Evolutionary conservation across 805 yeast species (phyloP).

Genomic region (Lipomyces starkeyi): DNA sequence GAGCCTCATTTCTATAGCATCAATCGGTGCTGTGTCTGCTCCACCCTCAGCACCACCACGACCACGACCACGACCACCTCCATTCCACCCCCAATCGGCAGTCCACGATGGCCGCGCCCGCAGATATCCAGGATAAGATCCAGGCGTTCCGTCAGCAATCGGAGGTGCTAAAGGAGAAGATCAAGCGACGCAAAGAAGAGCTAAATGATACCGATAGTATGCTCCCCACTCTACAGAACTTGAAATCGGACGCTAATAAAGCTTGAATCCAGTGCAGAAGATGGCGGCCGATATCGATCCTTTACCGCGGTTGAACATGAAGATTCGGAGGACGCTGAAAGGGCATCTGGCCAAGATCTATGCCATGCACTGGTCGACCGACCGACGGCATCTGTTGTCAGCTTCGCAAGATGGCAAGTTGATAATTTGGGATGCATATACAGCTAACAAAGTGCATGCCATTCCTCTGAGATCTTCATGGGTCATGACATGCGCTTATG

Average conservation of each 20-base stretch:
- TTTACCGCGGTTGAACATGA: slow-evolving; percentile 24
- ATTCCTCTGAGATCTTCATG: slow-evolving; percentile 76
- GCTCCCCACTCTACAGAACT: neutral
- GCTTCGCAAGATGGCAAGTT: slow-evolving; percentile 88
- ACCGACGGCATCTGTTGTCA: slow-evolving; percentile 64
- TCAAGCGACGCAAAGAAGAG: slow-evolving; percentile 34
- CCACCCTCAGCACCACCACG: neutral
- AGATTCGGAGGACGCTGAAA: slow-evolving; percentile 40
- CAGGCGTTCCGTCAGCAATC: slow-evolving; percentile 34
- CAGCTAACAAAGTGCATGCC: slow-evolving; percentile 73
- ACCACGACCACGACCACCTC: neutral
- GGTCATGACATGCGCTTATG: slow-evolving; percentile 75
- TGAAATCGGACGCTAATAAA: neutral
- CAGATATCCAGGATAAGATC: slow-evolving; percentile 30
- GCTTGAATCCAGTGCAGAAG: slow-evolving; percentile 23
- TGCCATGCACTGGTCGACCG: slow-evolving; percentile 69
- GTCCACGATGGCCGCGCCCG: slow-evolving; percentile 22
- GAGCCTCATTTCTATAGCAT: neutral
- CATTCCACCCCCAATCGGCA: neutral
- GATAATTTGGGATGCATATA: slow-evolving; percentile 79
- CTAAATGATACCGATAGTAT: slow-evolving; percentile 33
- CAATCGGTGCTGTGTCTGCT: neutral
- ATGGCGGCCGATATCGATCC: slow-evolving; percentile 26
- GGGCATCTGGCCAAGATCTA: slow-evolving; percentile 80
- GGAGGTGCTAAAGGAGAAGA: slow-evolving; percentile 27